These are phyloP conservation scores for Discostella stelligeroides DNA, from an alignment of 108 stramenopile genomes.

Conservation along the genomic window DNA sequence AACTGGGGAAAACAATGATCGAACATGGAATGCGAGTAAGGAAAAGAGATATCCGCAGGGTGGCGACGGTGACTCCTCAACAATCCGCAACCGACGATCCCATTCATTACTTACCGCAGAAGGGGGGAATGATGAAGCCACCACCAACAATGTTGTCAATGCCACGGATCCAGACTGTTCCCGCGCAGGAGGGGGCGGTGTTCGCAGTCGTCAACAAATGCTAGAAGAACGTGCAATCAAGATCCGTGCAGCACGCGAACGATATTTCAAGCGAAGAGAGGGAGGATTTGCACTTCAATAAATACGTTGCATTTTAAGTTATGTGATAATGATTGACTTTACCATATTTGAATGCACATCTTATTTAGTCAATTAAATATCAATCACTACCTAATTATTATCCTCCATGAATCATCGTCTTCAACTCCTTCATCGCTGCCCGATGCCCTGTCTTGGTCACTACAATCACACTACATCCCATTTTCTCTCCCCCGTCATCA, in stretches of 20 bases:
- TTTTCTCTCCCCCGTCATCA: constrained; percentile 46
- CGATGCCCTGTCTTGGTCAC: constrained; percentile 83
- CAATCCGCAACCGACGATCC: neutral
- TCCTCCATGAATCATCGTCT: constrained; percentile 55
- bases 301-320: neutral
- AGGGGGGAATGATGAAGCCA: neutral
- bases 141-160: neutral
- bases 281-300: neutral
- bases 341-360: too few relatives aligned
- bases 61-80: neutral
- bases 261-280: constrained; percentile 38
- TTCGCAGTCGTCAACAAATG: constrained; percentile 15
- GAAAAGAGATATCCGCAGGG: neutral
- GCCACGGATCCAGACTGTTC: neutral
- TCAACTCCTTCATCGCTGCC: constrained; percentile 72
- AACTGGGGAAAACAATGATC: constrained; percentile 16
- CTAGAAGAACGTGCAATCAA: constrained; percentile 43
- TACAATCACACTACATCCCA: constrained; percentile 64
- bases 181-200: neutral
- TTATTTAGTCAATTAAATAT: neutral
- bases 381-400: constrained; percentile 1
- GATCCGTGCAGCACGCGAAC: constrained; percentile 37
- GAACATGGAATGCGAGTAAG: neutral
- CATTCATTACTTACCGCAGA: neutral
- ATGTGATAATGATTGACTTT: neutral